Conservation (phyloP, 257 asterid species). For the Solanum appendiculatum region DNA sequence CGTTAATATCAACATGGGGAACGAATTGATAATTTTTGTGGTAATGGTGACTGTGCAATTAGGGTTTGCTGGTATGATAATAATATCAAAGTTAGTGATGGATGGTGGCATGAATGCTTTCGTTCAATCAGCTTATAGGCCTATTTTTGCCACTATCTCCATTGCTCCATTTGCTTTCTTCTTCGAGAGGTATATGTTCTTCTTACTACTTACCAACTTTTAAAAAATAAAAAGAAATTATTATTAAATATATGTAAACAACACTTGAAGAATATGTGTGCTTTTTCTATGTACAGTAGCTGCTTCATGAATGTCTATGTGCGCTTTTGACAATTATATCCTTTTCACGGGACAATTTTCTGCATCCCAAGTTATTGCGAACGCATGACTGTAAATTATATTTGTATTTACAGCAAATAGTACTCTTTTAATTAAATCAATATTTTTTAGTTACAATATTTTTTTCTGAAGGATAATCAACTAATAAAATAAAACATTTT, state of each 20-base stretch:
- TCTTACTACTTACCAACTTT: not conserved
- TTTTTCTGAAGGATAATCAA: not conserved
- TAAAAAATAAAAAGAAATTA: not conserved
- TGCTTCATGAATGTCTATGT: not conserved
- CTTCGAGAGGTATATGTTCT: conserved; percentile 47
- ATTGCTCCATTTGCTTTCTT: conserved; percentile 65
- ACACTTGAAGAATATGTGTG: not conserved
- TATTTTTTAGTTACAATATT: too few species aligned
- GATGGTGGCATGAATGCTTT: conserved; percentile 87
- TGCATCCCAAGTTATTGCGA: not conserved
- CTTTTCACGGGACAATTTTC: not conserved
- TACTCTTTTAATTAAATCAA: not conserved
- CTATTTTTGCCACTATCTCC: conserved; percentile 49
- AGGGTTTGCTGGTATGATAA: conserved; percentile 79
- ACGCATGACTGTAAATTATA: not conserved
- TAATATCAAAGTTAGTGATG: conserved; percentile 71
- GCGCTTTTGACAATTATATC: not conserved
- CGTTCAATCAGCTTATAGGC: conserved; percentile 81
- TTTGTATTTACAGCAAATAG: too few species aligned
- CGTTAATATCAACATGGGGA: conserved; percentile 17
- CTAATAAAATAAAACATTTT: too few species aligned
- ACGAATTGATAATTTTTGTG: conserved; percentile 34
- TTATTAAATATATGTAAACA: not conserved
- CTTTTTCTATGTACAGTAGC: not conserved
- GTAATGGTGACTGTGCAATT: conserved; percentile 61